Evolutionary conservation across 2,329 filamentous ascomycete species (phyloP).

Genomic region (Ophiosphaerella narmari): DNA sequence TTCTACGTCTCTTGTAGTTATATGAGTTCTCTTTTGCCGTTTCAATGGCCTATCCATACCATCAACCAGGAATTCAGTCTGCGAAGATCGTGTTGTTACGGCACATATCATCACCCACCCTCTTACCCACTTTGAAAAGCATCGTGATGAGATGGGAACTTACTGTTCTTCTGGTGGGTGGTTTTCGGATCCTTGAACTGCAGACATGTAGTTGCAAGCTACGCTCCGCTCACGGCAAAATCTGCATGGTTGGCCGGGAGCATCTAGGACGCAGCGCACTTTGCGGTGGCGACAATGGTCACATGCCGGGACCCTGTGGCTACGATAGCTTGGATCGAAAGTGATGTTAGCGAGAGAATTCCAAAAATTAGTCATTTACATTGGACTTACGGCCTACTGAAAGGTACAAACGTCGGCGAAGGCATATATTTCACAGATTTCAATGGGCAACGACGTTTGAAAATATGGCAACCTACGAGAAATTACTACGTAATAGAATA

Average conservation of each 20-base stretch:
- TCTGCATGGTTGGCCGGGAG: constrained; percentile 15
- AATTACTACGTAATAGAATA: no score
- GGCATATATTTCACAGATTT: background rate
- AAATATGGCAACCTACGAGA: no score
- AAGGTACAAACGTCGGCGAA: background rate
- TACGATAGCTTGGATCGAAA: background rate
- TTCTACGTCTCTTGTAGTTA: no score
- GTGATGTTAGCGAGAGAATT: background rate
- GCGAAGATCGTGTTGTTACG: background rate
- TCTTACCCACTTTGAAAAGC: background rate
- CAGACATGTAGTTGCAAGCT: constrained; percentile 10
- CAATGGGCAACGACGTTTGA: no score
- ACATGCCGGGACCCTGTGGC: constrained; percentile 18
- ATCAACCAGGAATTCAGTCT: no score
- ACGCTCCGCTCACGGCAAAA: constrained; percentile 18
- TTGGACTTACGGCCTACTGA: constrained; percentile 10
- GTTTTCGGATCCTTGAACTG: background rate
- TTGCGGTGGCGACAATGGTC: constrained; percentile 17
- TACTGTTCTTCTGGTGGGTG: background rate
- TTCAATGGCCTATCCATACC: background rate
- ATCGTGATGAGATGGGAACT: background rate
- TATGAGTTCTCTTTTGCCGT: constrained; percentile 3
- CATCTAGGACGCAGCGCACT: constrained; percentile 20
- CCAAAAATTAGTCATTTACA: background rate
- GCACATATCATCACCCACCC: background rate